Base-by-base conservation (phyloP, 2,329 filamentous ascomycete genomes). In the Emergomyces orientalis region DNA sequence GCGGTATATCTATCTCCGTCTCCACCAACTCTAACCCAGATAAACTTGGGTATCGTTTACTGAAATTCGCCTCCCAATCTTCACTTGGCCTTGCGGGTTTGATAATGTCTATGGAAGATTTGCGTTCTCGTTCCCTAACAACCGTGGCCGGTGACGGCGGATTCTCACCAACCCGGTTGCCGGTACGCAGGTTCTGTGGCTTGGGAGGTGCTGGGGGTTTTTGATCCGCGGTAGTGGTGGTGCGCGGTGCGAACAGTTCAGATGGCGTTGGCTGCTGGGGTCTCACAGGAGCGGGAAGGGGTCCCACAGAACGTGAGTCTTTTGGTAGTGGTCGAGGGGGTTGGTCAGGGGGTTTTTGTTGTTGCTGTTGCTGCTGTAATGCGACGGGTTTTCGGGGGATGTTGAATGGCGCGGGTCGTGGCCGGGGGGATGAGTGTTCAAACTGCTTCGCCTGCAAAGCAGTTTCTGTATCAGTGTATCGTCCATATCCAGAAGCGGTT, bases 401-500 rank as follows among this genome's bases (percentile, higher is more conserved):
- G n/a, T 62, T 41, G 8, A 60, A 22, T 47, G 57, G 41, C 19
- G 34, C 27, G 7, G 67, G 65, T 39, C 67, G 63, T 41, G 68
- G 63, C 11, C 62, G 63, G 11, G 66, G 59, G 9, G 66, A 63
- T 30, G 39, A 25, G 47, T 64, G 64, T n/a, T 68, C 67, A 62
- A 67, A 69, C 60, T 67, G 63, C 71, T 77, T 76, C 68, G 73
- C 75, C 71, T 74, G 74, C 70, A 75, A 74, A 72, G 72, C 71
- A 65, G 71, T 65, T 59, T 72, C 65, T 57, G 69, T 67, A 66
- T 87, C 89, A 25, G 92, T 91, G 73, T 89, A 97, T 64, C 87
- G 87, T 8, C 94, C 94, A 72, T 97, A 97, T 0, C 93, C 93
- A 66, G 92, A 87, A 0, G 92, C 92, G 0, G 91, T 96, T 67